Evolutionary conservation across 805 yeast genomes (phyloP), one percentile per base, ranked within the genome.

Genomic region (Metschnikowia vanudenii): DNA sequence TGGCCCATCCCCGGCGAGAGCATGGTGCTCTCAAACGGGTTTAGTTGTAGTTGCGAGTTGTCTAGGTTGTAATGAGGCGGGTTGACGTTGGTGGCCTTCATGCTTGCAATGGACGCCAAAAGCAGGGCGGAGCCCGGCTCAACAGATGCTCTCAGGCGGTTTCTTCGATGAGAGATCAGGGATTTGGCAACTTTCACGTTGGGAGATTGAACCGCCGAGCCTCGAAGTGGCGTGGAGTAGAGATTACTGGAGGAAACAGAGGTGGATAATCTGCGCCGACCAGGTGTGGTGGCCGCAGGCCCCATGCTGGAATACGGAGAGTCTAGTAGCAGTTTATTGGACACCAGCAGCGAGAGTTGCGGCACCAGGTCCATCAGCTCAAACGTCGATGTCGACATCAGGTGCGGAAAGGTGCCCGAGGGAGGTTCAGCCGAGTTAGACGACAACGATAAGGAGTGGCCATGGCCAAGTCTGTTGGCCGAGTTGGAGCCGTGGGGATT

Each of bases 321-420:
- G 46, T 65, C 72, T 45, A 60, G 50, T 14, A 67, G 57, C 45
- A 68, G 65, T 39, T 65, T 72, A 53, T 65, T 66, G 33, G 69
- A 64, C 20, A 58, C 59, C 44, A 71, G 69, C 47, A 67, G 62
- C 38, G 66, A 59, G 34, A 68, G 58, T 37, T 59, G 72, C 11
- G 73, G 74, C 32, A 69, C 58, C 28, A 68, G 63, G 39, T 71
- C 75, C 36, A 57, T 44, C 40, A 68, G 65, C 39, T 60, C 63
- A 13, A 64, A 54, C n/a, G 68, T 63, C 38, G 47, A 36, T 20
- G 43, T 32, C 30, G 50, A 45, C 22, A 37, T 33, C 29, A 43
- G 37, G 42, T 53, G 54, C 20, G 50, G 31, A 37, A 51, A 54
- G 12, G 49, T 45, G 32, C 56, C 56, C 33, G 33, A 38, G 18